Base-by-base conservation (phyloP, 2,329 filamentous ascomycete species). In the Fragosphaeria purpurea region DNA sequence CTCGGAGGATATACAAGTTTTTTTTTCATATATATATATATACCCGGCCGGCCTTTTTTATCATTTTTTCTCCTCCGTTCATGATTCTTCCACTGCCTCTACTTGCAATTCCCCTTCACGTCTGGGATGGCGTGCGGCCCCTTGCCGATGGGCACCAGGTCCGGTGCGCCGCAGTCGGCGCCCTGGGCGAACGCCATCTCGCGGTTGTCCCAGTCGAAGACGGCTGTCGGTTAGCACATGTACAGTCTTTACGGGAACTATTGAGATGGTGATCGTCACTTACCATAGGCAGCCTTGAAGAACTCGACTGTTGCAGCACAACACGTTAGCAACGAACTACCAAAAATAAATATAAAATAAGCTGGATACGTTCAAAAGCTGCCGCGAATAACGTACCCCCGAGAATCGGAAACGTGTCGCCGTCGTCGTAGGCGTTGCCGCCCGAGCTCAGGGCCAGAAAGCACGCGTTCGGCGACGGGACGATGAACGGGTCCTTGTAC, bases 141-240 rank as follows among this genome's bases (percentile, higher is more conserved):
- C 8, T 33, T 48, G 11, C 38, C 37, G 31, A 48, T 35, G 6
- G 46, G 8, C 33, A 52, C 46, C 11, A 48, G 32, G n/a, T 52
- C 46, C 10, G 50, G 31, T 30, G 22, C 35, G 4, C 49, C 49
- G 30, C 50, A 52, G 42, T 41, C 45, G n/a, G 50, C 46, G 3
- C 50, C 50, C 37, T 44, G 41, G 13, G 37, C 50, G 2, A 52
- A 7, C 5, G 46, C 30, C 2, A 48, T 33, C 42, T 52, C 41
- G 5, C 13, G 41, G 34, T 52, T 48, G 42, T 51, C 50, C 50
- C 50, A 51, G 41, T 51, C 50, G 32, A 51, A 51, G 32, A 48
- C 46, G 32, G 37, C 41, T 46, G 12, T 38, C n/a, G 35, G 5
- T 11, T 38, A 9, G 37, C 13, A n/a, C 22, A 22, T 22, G 22